Evolutionary conservation across 208 protist species (phyloP).

Genomic region (Leishmania guyanensis): DNA sequence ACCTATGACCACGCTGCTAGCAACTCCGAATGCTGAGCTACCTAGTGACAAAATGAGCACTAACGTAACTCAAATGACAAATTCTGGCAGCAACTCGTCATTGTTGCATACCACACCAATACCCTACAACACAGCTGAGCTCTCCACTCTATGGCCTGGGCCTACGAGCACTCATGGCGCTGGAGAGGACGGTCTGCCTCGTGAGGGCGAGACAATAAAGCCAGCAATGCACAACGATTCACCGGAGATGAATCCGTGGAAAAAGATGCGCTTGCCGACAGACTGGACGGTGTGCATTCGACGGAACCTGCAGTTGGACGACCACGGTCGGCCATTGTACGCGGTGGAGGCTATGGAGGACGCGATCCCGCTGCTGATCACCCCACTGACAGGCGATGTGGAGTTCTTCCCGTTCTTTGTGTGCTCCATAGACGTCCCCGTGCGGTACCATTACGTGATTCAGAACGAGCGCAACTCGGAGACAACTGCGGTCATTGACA

Average conservation of each 20-base stretch:
- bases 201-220: not conserved
- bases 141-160: too few species aligned
- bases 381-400: slow-evolving; percentile 42
- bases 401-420: slow-evolving; percentile 36
- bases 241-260: slow-evolving; percentile 9
- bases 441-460: slow-evolving; percentile 42
- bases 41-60: not conserved
- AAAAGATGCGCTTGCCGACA: not conserved
- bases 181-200: not conserved
- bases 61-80: not conserved
- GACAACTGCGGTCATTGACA: slow-evolving; percentile 25
- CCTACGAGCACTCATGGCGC: not conserved
- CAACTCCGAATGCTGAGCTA: not conserved
- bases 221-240: not conserved
- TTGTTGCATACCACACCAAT: not conserved
- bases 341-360: slow-evolving; percentile 17
- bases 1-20: not conserved
- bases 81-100: too few species aligned
- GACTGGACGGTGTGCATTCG: slow-evolving; percentile 33
- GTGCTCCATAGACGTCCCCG: slow-evolving; percentile 43
- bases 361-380: slow-evolving; percentile 46
- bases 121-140: not conserved
- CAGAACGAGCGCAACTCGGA: slow-evolving; percentile 36
- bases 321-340: slow-evolving; percentile 7
- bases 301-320: slow-evolving; percentile 30